These are phyloP conservation scores for Coemansia sp. DNA, from an alignment of 192 early-diverging fungal species.

Conservation along the genomic window DNA sequence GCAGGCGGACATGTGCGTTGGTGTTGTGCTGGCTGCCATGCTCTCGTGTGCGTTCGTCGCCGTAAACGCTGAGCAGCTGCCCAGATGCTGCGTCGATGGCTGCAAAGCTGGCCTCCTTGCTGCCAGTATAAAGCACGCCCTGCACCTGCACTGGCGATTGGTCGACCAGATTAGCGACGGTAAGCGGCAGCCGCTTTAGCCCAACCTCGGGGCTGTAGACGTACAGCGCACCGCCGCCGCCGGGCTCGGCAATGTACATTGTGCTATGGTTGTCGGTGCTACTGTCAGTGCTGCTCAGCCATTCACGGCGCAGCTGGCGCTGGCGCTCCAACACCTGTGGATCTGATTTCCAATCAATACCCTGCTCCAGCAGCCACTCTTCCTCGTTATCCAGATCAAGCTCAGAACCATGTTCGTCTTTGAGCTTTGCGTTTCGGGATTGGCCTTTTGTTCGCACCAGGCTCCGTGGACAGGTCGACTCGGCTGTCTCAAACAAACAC, in stretches of 20 bases:
- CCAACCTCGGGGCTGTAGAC: slow-evolving; percentile 36
- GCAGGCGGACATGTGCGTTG: slow-evolving; percentile 19
- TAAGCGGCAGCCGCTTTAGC: slow-evolving; percentile 62
- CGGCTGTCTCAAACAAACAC: slow-evolving; percentile 21
- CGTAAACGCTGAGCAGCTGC: slow-evolving; percentile 59
- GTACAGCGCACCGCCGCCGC: slow-evolving; percentile 49
- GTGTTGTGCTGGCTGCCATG: slow-evolving; percentile 3
- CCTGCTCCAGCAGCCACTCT: slow-evolving; percentile 54
- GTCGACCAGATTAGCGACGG: slow-evolving; percentile 70
- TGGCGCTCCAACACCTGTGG: slow-evolving; percentile 38
- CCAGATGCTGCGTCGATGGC: slow-evolving; percentile 72
- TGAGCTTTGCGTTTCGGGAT: not conserved
- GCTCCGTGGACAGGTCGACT: slow-evolving; percentile 19
- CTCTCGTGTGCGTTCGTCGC: slow-evolving; percentile 38
- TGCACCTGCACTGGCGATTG: slow-evolving; percentile 58
- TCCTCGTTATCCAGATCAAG: slow-evolving; percentile 33
- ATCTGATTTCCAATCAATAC: slow-evolving; percentile 52
- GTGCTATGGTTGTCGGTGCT: slow-evolving; percentile 7
- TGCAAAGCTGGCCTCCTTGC: slow-evolving; percentile 64
- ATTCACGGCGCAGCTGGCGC: slow-evolving; percentile 37
- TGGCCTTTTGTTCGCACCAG: slow-evolving; percentile 40
- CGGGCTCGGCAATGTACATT: slow-evolving; percentile 53
- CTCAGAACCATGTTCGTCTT: not conserved
- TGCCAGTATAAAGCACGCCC: slow-evolving; percentile 65
- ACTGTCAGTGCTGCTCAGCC: slow-evolving; percentile 13